Percentiles rank a stretch among this genome's conserved stretches.
Evolutionary conservation across 2,329 filamentous ascomycete species (phyloP).

Genomic region (Teratosphaeria zuluensis): DNA sequence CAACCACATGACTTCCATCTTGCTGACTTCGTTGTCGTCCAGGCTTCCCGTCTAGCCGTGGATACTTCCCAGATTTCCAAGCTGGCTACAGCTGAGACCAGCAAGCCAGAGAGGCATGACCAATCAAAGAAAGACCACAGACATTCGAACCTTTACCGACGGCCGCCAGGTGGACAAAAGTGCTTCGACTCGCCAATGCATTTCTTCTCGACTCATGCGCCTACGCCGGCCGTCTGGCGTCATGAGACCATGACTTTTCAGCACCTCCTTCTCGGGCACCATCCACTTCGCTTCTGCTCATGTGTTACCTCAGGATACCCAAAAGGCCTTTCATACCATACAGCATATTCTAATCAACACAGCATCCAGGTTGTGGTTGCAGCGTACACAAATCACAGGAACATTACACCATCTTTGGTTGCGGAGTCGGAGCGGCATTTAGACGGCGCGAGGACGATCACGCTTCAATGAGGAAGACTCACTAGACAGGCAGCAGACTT

Average conservation of each 20-base stretch:
- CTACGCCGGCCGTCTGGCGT: neutral
- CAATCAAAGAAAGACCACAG: neutral
- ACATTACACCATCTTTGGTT: neutral
- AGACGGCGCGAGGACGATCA: neutral
- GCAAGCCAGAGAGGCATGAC: neutral
- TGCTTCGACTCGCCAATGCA: neutral
- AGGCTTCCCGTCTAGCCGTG: conserved; percentile 36
- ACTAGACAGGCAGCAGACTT: neutral
- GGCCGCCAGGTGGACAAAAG: neutral
- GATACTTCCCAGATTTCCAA: conserved; percentile 37
- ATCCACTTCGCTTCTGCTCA: neutral
- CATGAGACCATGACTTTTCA: neutral
- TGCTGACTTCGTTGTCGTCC: neutral
- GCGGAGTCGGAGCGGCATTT: conserved; percentile 2
- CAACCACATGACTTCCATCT: neutral
- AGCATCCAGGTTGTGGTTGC: neutral
- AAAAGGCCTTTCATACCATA: neutral
- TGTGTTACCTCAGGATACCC: neutral
- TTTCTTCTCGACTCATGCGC: neutral
- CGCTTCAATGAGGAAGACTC: neutral
- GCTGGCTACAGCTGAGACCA: conserved; percentile 1
- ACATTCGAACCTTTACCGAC: neutral
- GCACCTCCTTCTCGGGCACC: neutral
- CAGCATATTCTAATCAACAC: neutral
- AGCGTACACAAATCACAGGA: neutral